Percentiles rank a stretch among this genome's conserved stretches.
phyloP scores from a whole-genome alignment of 257 asterid genomes.

The Solanum chiquidenum region DNA sequence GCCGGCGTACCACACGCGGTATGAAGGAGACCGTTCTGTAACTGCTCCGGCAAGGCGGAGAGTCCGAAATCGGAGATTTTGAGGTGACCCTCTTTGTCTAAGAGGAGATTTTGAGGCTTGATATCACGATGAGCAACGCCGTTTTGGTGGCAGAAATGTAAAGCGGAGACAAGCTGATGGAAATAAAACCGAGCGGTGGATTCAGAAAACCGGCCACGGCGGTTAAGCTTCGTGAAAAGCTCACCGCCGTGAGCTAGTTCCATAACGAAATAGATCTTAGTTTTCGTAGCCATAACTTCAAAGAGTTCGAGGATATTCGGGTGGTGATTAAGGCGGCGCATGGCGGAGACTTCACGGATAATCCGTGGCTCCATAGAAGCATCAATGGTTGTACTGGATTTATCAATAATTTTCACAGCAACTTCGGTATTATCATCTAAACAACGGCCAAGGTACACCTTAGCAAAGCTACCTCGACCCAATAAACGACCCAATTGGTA shows the following conservation, averaged over 20 bases:
- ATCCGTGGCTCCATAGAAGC: conserved; percentile 65
- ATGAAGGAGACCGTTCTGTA: conserved; percentile 43
- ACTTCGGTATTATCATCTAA: conserved; percentile 24
- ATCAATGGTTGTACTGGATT: conserved; percentile 22
- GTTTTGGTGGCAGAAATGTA: conserved; percentile 63
- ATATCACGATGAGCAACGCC: conserved; percentile 88
- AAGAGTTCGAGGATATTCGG: conserved; percentile 67
- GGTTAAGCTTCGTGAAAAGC: conserved; percentile 47
- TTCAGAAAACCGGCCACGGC: conserved; percentile 44
- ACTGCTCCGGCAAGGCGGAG: conserved; percentile 72
- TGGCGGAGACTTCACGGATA: conserved; percentile 74
- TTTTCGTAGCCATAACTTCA: conserved; percentile 78
- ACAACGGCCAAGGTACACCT: conserved; percentile 52
- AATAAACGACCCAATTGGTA: conserved; percentile 61
- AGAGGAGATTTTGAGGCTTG: conserved; percentile 83
- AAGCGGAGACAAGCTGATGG: conserved; percentile 63
- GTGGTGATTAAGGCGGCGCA: conserved; percentile 75
- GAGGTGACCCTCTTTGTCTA: conserved; percentile 42
- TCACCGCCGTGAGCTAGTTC: conserved; percentile 88
- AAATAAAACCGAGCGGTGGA: conserved; percentile 44
- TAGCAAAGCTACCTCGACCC: conserved; percentile 96
- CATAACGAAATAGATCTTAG: conserved; percentile 79
- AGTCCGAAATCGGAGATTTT: conserved; percentile 85
- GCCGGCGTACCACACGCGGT: conserved; percentile 95
- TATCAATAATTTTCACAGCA: conserved; percentile 68